Base-by-base conservation (phyloP, 2,329 filamentous ascomycete genomes). In the Talaromyces pinophilus region DNA sequence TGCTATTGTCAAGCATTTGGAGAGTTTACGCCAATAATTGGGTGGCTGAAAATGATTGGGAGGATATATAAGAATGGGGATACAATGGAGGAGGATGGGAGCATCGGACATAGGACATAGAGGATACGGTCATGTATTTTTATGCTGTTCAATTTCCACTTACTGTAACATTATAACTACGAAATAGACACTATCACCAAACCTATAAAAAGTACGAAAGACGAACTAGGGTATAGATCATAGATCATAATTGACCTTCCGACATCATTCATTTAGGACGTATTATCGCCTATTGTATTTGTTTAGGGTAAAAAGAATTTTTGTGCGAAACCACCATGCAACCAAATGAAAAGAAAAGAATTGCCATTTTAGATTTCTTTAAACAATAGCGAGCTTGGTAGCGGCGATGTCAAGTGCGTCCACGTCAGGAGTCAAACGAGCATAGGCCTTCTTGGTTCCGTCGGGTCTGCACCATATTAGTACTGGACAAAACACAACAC, bases 401-500 rank as follows among this genome's bases (percentile, higher is more conserved):
- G 95, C 96, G 72, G 95, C 96, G 84, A 99, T 97, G 85, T 99
- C 95, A 76, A 99, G 91, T 79, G 95, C 95, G 83, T 99, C 95
- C 75, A 98, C 93, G 82, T 99, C 95, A 70, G 93, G 85, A 67
- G 95, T 98, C 73, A 99, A 88, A 81, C 94, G 92, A 80, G 92
- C 93, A 81, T 95, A 99, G 70, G 95, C 95, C 92, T 99, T 99
- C 92, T 99, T 99, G 79, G 90, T 88, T 78, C 95, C 95, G 80
- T 99, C 93, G 72, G 95, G 95, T 82, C 93, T 67, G 61, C 22
- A 33, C 7, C 8, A 7, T 8, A 38, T 65, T 62, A 65, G 63
- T 38, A 35, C 33, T 35, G 33, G 10, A 35, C 10, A 35, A 11
- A 35, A 35, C 25, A 25, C 25, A 25, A 25, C 25, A 35, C 10